phyloP scores from a whole-genome alignment of 1,284 basidiomycete genomes.

The Malassezia slooffiae region DNA sequence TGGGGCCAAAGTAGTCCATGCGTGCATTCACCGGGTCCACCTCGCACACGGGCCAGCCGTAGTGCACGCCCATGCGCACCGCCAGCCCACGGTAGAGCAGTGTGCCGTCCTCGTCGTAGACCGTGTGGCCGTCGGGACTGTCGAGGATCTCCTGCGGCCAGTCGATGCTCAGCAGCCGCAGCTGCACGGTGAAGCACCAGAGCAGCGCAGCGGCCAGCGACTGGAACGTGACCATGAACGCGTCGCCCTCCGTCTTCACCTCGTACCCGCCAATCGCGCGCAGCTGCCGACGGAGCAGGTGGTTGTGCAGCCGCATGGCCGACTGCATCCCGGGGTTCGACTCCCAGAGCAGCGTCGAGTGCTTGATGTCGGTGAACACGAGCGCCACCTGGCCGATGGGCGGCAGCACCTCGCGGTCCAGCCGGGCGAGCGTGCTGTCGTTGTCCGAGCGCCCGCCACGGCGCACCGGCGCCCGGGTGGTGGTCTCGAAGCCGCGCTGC shows the following conservation, averaged over 20 bases:
- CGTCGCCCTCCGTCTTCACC: constrained; percentile 98
- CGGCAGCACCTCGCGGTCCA: constrained; percentile 73
- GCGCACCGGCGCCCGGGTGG: constrained; percentile 27
- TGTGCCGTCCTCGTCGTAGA: constrained; percentile 60
- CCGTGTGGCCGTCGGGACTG: constrained; percentile 76
- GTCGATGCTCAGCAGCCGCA: constrained; percentile 67
- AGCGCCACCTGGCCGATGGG: constrained; percentile 82
- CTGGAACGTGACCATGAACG: constrained; percentile 97
- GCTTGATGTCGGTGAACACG: constrained; percentile 96
- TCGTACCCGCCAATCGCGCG: constrained; percentile 92
- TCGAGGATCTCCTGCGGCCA: constrained; percentile 95
- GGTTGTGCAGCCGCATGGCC: constrained; percentile 85
- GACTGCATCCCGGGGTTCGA: constrained; percentile 90
- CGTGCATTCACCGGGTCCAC: constrained; percentile 83
- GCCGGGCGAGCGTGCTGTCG: constrained; percentile 50
- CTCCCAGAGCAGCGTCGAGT: constrained; percentile 96
- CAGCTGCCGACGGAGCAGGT: constrained; percentile 70
- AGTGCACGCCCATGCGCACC: constrained; percentile 96
- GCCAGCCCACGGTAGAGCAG: constrained; percentile 78
- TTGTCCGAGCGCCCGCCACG: constrained; percentile 29
- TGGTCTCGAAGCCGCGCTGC: not conserved
- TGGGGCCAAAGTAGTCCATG: constrained; percentile 62
- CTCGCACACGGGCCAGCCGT: constrained; percentile 80
- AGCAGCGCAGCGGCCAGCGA: constrained; percentile 73
- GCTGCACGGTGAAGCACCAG: constrained; percentile 84